A percentile compares a stretch with the other conserved stretches of the same genome.
These are phyloP conservation scores for Mycosphaerella sp. DNA, from an alignment of 2,329 filamentous ascomycete species.

Conservation along the genomic window DNA sequence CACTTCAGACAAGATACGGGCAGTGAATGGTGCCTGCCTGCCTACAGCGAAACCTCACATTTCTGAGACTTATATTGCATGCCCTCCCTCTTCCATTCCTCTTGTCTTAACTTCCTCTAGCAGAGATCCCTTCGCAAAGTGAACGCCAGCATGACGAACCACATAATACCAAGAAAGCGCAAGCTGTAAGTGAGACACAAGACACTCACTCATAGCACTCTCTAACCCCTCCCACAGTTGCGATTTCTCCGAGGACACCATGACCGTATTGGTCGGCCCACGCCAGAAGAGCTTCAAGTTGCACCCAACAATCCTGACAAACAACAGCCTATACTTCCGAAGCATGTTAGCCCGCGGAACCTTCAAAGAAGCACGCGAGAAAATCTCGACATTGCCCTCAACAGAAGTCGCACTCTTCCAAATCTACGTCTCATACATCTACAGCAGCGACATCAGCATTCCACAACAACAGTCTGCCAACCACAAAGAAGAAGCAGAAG, in stretches of 20 bases:
- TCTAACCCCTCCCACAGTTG: too few relatives aligned
- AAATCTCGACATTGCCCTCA: slow-evolving; percentile 3
- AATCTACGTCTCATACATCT: slow-evolving; percentile 4
- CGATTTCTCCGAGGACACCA: slow-evolving; percentile 7
- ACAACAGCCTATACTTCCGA: slow-evolving; percentile 11
- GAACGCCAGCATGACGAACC: not conserved
- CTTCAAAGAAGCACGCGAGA: not conserved
- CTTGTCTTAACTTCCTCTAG: too few relatives aligned
- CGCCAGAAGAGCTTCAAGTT: slow-evolving; percentile 1
- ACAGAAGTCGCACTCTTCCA: slow-evolving; percentile 2
- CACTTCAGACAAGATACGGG: too few relatives aligned
- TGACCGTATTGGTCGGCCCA: slow-evolving; percentile 4
- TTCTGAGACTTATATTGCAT: too few relatives aligned
- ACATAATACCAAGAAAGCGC: slow-evolving; percentile 4
- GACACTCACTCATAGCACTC: too few relatives aligned
- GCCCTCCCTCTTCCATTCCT: too few relatives aligned
- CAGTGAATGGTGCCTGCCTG: too few relatives aligned
- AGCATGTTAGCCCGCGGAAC: not conserved
- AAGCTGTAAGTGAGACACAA: slow-evolving; percentile 3
- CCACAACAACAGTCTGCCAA: too few relatives aligned
- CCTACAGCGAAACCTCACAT: too few relatives aligned
- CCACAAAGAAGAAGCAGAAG: slow-evolving; percentile 1
- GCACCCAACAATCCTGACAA: slow-evolving; percentile 8
- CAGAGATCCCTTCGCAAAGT: too few relatives aligned
- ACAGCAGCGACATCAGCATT: slow-evolving; percentile 2